A percentile compares a stretch with the other conserved stretches of the same genome.
These are phyloP conservation scores for Hypoxylon rubiginosum DNA, from an alignment of 2,329 filamentous ascomycete species.

Conservation along the genomic window DNA sequence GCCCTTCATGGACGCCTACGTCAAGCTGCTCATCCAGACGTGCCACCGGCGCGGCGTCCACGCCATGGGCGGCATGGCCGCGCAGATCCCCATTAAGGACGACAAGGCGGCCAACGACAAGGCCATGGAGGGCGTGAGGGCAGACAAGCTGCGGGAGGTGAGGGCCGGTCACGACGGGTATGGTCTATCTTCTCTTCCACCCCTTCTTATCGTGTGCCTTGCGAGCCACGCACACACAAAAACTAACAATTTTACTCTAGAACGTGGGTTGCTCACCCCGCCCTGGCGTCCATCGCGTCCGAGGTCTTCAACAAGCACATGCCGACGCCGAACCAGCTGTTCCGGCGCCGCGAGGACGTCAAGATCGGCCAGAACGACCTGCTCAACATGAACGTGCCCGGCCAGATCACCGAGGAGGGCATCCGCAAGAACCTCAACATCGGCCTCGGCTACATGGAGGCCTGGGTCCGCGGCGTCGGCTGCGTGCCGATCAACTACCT, in stretches of 20 bases:
- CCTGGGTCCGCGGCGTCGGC: slow-evolving; percentile 93
- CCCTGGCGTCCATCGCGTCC: slow-evolving; percentile 86
- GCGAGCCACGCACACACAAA: no score
- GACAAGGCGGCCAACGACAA: slow-evolving; percentile 90
- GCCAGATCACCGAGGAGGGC: slow-evolving; percentile 90
- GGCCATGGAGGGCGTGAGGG: slow-evolving; percentile 92
- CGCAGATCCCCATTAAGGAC: slow-evolving; percentile 98
- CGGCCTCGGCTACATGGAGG: slow-evolving; percentile 97
- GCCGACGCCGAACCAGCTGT: slow-evolving; percentile 98
- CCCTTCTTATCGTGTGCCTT: background rate
- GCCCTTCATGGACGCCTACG: slow-evolving; percentile 97
- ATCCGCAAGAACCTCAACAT: slow-evolving; percentile 99
- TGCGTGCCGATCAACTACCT: slow-evolving; percentile 98
- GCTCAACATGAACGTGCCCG: slow-evolving; percentile 97
- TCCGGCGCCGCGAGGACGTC: slow-evolving; percentile 90
- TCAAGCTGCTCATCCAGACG: slow-evolving; percentile 97
- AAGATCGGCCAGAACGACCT: slow-evolving; percentile 88
- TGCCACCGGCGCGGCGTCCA: slow-evolving; percentile 98
- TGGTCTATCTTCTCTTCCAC: slow-evolving; percentile 30
- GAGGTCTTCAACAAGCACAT: slow-evolving; percentile 99
- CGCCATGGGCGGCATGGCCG: slow-evolving; percentile 98
- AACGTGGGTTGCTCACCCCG: slow-evolving; percentile 98
- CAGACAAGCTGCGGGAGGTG: slow-evolving; percentile 96
- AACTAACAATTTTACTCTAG: slow-evolving; percentile 43
- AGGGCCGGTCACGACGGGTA: slow-evolving; percentile 92